Percentiles rank a stretch among this genome's conserved stretches.
These are phyloP conservation scores for Mortierella sp. DNA, from an alignment of 371 early-diverging fungal genomes.

Conservation along the genomic window DNA sequence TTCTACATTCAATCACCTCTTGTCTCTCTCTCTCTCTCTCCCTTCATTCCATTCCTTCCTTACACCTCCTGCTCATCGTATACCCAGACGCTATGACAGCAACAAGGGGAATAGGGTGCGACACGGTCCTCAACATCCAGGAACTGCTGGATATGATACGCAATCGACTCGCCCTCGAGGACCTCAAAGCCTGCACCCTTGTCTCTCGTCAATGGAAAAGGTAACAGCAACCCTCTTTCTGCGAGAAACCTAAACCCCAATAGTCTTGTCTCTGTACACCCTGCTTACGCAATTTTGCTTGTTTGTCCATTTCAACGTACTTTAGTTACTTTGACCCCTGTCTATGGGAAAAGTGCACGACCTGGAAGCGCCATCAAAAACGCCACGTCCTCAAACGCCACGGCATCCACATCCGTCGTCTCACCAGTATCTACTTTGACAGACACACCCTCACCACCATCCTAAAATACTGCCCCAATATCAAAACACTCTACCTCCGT, in stretches of 20 bases:
- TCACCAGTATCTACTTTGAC: not conserved
- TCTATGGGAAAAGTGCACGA: not conserved
- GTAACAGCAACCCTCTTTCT: not conserved
- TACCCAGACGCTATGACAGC: no score
- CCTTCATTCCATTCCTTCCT: not conserved
- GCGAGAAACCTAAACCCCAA: not conserved
- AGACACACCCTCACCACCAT: not conserved
- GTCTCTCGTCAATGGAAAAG: constrained; percentile 3
- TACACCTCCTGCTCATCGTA: no score
- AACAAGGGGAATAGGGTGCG: not conserved
- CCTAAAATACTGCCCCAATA: not conserved
- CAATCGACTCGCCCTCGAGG: not conserved
- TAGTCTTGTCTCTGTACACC: not conserved
- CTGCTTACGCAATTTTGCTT: not conserved
- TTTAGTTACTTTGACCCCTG: not conserved
- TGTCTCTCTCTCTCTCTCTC: not conserved
- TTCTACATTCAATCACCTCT: not conserved
- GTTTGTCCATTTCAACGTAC: not conserved
- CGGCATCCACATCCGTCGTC: not conserved
- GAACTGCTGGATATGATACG: constrained; percentile 7
- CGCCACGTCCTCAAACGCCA: not conserved
- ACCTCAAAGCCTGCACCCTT: constrained; percentile 2
- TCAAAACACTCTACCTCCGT: not conserved
- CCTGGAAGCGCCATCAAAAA: not conserved
- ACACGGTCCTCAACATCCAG: not conserved